Percentiles rank a stretch among this genome's conserved stretches.
Evolutionary conservation across 192 early-diverging fungal species (phyloP).

Genomic region (Umbelopsis vinacea): DNA sequence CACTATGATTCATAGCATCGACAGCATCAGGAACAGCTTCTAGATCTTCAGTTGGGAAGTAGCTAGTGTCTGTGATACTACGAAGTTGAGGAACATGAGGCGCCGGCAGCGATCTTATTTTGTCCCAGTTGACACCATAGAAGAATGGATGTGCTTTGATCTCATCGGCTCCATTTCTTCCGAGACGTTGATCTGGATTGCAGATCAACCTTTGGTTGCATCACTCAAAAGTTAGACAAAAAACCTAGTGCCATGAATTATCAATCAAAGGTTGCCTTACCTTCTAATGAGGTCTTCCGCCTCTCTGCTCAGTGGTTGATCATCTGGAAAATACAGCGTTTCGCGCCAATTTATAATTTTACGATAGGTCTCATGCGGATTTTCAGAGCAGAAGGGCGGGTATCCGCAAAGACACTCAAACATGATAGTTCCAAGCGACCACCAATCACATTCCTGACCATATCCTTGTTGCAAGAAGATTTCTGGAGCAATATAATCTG

Average conservation of each 20-base stretch:
- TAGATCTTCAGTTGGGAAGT: conserved; percentile 96
- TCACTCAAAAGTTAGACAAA: background rate
- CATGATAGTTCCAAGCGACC: conserved; percentile 99
- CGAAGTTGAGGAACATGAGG: conserved; percentile 91
- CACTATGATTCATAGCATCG: conserved; percentile 26
- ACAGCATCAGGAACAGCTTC: conserved; percentile 67
- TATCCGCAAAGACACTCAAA: conserved; percentile 99
- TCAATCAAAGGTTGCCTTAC: conserved; percentile 36
- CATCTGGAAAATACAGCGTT: conserved; percentile 89
- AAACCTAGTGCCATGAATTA: no score
- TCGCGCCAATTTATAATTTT: conserved; percentile 99
- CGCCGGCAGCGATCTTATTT: conserved; percentile 79
- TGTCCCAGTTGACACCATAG: conserved; percentile 89
- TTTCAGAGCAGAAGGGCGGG: conserved; percentile 97
- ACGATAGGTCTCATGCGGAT: conserved; percentile 94
- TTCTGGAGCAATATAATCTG: conserved; percentile 95
- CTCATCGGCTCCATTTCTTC: conserved; percentile 80
- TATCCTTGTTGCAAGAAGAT: conserved; percentile 95
- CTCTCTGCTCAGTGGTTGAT: conserved; percentile 88
- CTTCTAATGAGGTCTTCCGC: conserved; percentile 91
- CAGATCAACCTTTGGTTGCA: conserved; percentile 74
- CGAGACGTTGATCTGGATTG: conserved; percentile 84
- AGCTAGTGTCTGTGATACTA: conserved; percentile 96
- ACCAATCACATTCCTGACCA: conserved; percentile 98
- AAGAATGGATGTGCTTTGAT: conserved; percentile 96